Percentiles rank a stretch among this genome's conserved stretches.
phyloP scores from a whole-genome alignment of 345 rosid genomes.

The Triadica sebifera region DNA sequence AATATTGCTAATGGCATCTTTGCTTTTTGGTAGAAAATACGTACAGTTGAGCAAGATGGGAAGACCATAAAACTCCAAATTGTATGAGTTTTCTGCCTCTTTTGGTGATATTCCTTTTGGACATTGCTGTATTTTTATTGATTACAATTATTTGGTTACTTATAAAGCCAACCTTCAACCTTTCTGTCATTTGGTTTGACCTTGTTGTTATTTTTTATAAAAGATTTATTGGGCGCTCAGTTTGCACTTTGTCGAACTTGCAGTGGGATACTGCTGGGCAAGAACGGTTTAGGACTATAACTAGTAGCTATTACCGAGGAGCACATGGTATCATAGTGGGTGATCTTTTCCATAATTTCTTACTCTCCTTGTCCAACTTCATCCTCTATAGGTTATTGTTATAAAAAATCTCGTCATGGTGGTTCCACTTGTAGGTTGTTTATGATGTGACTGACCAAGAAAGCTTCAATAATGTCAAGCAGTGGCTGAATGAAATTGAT shows the following conservation, averaged over 20 bases:
- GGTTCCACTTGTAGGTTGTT: slow-evolving; percentile 48
- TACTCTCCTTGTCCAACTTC: too few species aligned
- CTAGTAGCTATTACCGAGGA: slow-evolving; percentile 37
- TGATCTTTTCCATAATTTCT: neutral
- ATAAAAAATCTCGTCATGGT: neutral
- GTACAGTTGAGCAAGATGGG: slow-evolving; percentile 38
- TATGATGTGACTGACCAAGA: slow-evolving; percentile 78
- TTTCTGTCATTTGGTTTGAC: neutral
- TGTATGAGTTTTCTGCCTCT: slow-evolving; percentile 11
- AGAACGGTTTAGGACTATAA: slow-evolving; percentile 37
- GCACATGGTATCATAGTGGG: slow-evolving; percentile 37
- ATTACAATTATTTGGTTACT: neutral
- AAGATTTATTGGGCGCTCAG: neutral
- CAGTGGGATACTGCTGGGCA: slow-evolving; percentile 43
- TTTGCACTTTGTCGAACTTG: neutral
- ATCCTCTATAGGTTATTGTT: neutral
- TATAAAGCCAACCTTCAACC: neutral
- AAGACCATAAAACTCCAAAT: slow-evolving; percentile 37
- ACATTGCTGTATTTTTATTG: neutral
- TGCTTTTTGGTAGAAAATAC: slow-evolving; percentile 26
- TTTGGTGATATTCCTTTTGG: neutral
- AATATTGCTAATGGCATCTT: slow-evolving; percentile 1
- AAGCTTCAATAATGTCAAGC: slow-evolving; percentile 78
- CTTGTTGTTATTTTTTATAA: neutral
- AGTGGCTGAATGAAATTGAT: slow-evolving; percentile 75